Conservation (phyloP, 441 rosid species). For the Capsella rubella region DNA sequence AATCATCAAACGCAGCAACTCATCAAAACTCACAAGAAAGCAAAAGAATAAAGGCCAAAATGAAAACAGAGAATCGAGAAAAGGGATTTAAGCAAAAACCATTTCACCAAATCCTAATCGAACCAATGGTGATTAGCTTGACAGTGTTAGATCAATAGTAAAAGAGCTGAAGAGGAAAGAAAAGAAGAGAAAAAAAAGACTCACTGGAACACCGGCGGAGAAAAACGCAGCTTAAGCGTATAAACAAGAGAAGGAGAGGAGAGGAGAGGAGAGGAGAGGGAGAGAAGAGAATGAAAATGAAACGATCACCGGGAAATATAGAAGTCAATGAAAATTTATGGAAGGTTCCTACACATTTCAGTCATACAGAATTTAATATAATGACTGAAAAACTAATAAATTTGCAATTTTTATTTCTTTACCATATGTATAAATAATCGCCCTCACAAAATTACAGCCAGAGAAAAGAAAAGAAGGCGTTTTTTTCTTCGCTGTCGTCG, state of each 20-base stretch:
- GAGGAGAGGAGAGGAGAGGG: no score
- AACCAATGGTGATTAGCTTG: constrained; percentile 24
- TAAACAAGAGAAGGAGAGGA: constrained; percentile 24
- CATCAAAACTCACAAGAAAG: background rate
- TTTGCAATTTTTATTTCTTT: background rate
- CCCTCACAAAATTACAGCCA: constrained; percentile 3
- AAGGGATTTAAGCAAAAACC: constrained; percentile 13
- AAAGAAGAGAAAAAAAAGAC: background rate
- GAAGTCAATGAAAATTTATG: constrained; percentile 25
- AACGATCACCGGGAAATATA: background rate
- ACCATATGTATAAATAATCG: background rate
- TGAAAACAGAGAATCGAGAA: constrained; percentile 14
- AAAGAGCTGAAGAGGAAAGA: background rate
- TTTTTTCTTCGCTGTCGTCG: constrained; percentile 11
- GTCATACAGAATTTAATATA: constrained; percentile 9
- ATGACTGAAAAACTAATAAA: constrained; percentile 6
- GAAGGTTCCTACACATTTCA: constrained; percentile 20
- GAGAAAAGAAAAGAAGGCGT: background rate
- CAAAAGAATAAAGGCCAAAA: background rate
- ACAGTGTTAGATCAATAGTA: constrained; percentile 11
- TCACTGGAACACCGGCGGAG: constrained; percentile 32
- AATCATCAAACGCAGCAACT: background rate
- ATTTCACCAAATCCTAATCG: constrained; percentile 7
- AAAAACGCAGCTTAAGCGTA: constrained; percentile 22
- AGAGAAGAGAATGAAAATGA: background rate